Evolutionary conservation across 2,329 filamentous ascomycete species (phyloP), one percentile per base, ranked within the genome.

Genomic region (Fusarium dimerum): DNA sequence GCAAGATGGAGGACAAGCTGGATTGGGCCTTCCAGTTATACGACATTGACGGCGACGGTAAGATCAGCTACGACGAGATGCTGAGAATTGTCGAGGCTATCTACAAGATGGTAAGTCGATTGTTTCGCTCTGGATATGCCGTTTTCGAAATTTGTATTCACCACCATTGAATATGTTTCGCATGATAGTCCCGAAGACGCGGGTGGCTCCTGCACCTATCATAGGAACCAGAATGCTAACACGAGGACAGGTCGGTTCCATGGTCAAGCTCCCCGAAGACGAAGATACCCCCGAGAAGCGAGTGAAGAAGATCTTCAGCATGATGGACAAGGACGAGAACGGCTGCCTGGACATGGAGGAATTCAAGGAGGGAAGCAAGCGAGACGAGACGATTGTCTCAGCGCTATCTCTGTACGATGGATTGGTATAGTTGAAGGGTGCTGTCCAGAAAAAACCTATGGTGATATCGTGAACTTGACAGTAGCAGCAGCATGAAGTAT

Each of bases 241-340:
- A 18, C n/a, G 39, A 42, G 40, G 17, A 32, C 43, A 97, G 92
- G 92, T 97, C 67, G 94, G 94, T 61, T 96, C 92, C 47, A 99
- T 99, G 94, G 94, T 99, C 66, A 97, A 97, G 76, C 82, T 99
- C 42, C 94, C 94, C 47, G 92, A 97, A 74, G 94, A 99, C 76
- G 94, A 99, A 78, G 93, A 99, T 76, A 99, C 94, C 51, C 94
- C 94, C 16, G 93, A 97, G 81, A 99, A 99, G 80, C 88, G 94
- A 60, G 94, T 99, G 58, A 86, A 82, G 75, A 99, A 99, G 81
- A 97, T 99, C 73, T 99, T 99, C 81, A 83, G 88, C 68, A 97
- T 97, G 94, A 99, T 99, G 94, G 94, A 99, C 80, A 99, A 99
- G 82, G 94, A 99, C 72, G 93, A 97, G 78, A 97, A 97, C 71